phyloP scores from a whole-genome alignment of 306 rosid species.

The Fragaria iinumae region DNA sequence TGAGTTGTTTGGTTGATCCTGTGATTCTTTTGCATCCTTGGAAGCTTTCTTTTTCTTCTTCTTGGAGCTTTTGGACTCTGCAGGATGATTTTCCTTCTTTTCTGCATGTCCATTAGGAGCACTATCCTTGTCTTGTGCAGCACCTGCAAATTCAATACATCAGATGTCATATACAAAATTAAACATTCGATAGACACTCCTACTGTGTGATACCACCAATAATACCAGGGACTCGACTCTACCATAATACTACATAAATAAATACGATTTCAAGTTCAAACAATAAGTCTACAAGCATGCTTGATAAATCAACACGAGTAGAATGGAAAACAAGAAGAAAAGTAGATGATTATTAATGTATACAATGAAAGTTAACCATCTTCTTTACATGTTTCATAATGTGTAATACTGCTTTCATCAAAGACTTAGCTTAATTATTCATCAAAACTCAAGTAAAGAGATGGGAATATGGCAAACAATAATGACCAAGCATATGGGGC shows the following conservation, averaged over 20 bases:
- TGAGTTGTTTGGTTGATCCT: conserved; percentile 53
- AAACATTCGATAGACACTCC: background rate
- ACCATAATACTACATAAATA: background rate
- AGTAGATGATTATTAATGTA: background rate
- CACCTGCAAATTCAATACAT: conserved; percentile 42
- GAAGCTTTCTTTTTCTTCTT: conserved; percentile 91
- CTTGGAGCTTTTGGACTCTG: conserved; percentile 65
- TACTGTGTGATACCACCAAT: background rate
- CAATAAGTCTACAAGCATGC: background rate
- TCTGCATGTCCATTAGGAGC: conserved; percentile 58
- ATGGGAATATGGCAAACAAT: background rate
- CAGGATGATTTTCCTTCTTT: conserved; percentile 51
- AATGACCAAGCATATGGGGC: background rate
- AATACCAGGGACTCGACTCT: background rate
- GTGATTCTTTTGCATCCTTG: conserved; percentile 73
- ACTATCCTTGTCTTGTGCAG: conserved; percentile 47
- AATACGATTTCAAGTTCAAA: background rate
- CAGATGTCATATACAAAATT: conserved; percentile 10
- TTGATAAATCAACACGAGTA: background rate
- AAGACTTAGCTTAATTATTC: background rate
- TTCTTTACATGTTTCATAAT: background rate
- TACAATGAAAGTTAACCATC: background rate
- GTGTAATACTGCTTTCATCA: background rate
- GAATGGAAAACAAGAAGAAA: background rate
- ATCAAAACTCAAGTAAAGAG: background rate